Conservation (phyloP, 1,139 yeast genomes). For the Candida tetrigidarum region DNA sequence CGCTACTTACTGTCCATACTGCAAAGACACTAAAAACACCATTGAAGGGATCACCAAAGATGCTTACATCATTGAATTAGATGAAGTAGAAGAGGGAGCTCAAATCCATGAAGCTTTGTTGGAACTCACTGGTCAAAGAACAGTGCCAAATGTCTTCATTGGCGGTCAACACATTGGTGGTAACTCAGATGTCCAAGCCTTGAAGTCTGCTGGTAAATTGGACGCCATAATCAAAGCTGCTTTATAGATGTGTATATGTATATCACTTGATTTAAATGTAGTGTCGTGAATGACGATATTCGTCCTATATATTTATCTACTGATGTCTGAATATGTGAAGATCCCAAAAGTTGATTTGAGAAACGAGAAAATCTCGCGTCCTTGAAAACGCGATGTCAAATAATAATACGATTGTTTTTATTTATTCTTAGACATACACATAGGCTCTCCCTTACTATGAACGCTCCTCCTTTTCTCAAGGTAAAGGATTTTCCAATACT, state of each 20-base stretch:
- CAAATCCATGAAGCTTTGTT: slow-evolving; percentile 76
- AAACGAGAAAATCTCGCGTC: no score
- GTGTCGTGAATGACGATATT: no score
- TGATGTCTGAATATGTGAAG: no score
- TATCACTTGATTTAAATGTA: not conserved
- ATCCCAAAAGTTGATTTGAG: no score
- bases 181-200: slow-evolving; percentile 78
- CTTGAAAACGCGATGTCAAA: no score
- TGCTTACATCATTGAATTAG: slow-evolving; percentile 70
- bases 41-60: slow-evolving; percentile 54
- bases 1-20: slow-evolving; percentile 75
- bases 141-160: slow-evolving; percentile 93
- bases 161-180: slow-evolving; percentile 95
- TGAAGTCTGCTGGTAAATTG: slow-evolving; percentile 43
- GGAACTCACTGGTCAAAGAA: slow-evolving; percentile 83
- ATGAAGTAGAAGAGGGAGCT: slow-evolving; percentile 45
- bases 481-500: not conserved
- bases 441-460: not conserved
- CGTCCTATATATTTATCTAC: no score
- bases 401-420: no score
- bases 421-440: no score
- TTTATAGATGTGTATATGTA: slow-evolving; percentile 28
- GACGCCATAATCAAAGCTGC: slow-evolving; percentile 44
- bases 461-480: not conserved
- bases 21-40: slow-evolving; percentile 64